These are phyloP conservation scores for Crotalaria pallida DNA, from an alignment of 306 rosid species.

Conservation along the genomic window DNA sequence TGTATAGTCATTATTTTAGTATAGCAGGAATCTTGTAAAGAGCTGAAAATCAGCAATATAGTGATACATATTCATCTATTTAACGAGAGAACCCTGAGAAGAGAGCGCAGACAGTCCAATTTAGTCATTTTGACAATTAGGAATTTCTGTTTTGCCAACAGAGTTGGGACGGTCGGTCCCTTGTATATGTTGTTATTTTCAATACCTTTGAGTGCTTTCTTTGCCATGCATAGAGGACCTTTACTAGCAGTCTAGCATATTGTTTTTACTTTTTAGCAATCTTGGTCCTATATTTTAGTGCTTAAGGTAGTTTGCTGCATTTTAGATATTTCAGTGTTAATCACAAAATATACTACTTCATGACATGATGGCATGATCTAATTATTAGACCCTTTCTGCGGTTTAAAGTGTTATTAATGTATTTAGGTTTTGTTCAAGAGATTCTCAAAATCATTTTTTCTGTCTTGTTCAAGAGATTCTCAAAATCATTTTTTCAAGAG, in stretches of 20 bases:
- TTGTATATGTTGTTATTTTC: not conserved
- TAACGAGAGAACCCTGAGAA: no score
- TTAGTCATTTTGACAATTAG: no score
- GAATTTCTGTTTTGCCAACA: conserved; percentile 6
- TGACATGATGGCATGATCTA: not conserved
- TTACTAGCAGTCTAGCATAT: not conserved
- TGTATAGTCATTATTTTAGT: no score
- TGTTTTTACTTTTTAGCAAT: not conserved
- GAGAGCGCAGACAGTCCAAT: no score
- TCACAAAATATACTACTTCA: not conserved
- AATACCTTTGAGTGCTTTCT: not conserved
- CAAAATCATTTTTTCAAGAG: not conserved
- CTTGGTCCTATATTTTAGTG: not conserved
- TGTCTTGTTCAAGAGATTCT: not conserved
- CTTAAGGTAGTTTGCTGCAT: not conserved
- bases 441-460: not conserved
- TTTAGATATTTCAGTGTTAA: not conserved
- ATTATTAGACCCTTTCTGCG: not conserved
- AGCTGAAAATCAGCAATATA: no score
- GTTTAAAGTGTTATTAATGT: not conserved
- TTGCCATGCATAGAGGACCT: not conserved
- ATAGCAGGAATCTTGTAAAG: no score
- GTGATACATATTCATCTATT: no score
- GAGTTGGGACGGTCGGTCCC: not conserved
- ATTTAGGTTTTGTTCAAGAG: not conserved